phyloP scores from a whole-genome alignment of 768 basidiomycete species.

The Sarcomyxa edulis region DNA sequence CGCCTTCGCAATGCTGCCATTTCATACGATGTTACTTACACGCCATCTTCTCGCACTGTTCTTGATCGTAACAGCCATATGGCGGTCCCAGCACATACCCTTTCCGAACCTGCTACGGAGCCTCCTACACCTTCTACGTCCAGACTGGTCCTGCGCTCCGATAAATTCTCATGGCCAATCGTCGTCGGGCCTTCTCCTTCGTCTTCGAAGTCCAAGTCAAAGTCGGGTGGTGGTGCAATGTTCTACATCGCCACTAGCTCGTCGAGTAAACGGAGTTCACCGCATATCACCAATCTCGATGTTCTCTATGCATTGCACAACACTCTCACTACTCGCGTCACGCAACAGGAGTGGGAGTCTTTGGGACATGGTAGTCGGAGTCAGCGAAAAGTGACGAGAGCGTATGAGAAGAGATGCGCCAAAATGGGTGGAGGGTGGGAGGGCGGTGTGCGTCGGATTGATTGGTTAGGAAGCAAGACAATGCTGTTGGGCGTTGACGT shows the following conservation, averaged over 20 bases:
- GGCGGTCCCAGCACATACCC: constrained; percentile 49
- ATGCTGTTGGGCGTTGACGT: constrained; percentile 57
- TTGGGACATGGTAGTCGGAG: constrained; percentile 50
- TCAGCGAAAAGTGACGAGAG: constrained; percentile 54
- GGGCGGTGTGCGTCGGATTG: constrained; percentile 59
- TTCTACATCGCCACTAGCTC: constrained; percentile 21
- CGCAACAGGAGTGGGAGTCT: constrained; percentile 59
- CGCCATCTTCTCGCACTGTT: constrained; percentile 53
- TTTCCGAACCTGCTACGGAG: constrained; percentile 61
- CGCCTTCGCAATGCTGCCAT: constrained; percentile 56
- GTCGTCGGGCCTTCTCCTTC: constrained; percentile 34
- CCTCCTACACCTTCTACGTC: constrained; percentile 42
- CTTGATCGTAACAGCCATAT: constrained; percentile 49
- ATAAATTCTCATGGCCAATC: constrained; percentile 60
- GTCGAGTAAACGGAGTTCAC: constrained; percentile 10
- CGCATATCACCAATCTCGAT: constrained; percentile 54
- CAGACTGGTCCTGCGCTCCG: constrained; percentile 43
- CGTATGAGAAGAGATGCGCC: constrained; percentile 59
- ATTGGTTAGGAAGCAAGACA: constrained; percentile 62
- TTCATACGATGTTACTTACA: constrained; percentile 51
- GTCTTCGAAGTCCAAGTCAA: constrained; percentile 12
- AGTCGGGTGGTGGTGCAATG: constrained; percentile 8
- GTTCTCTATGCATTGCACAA: constrained; percentile 56
- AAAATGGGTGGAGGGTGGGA: constrained; percentile 64
- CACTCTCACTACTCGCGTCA: constrained; percentile 50